Percentiles rank a stretch among this genome's conserved stretches.
Evolutionary conservation across 192 early-diverging fungal genomes (phyloP).

Genomic region (Coemansia interrupta): DNA sequence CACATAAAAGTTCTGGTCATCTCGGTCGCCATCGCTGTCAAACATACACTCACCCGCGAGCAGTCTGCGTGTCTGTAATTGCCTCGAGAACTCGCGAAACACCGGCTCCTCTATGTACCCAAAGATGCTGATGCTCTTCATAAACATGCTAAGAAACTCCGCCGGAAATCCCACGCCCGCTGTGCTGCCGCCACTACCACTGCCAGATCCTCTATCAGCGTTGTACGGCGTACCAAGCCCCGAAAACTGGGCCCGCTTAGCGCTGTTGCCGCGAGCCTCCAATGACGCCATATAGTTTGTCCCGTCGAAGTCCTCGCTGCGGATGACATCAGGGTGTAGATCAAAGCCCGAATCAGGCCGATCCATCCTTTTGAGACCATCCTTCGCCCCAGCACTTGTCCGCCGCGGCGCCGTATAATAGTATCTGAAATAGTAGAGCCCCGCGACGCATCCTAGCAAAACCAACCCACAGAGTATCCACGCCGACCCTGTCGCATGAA

Average conservation of each 20-base stretch:
- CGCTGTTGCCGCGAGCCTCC: conserved; percentile 28
- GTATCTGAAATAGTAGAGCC: conserved; percentile 47
- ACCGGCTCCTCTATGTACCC: conserved; percentile 95
- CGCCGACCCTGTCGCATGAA: conserved; percentile 24
- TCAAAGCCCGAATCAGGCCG: conserved; percentile 30
- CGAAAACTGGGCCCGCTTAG: not conserved
- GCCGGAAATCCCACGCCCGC: conserved; percentile 34
- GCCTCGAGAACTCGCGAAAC: conserved; percentile 90
- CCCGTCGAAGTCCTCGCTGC: conserved; percentile 31
- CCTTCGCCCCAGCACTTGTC: conserved; percentile 3
- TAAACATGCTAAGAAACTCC: conserved; percentile 54
- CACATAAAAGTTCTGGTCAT: conserved; percentile 79
- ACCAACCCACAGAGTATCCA: conserved; percentile 2
- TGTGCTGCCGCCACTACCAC: not conserved
- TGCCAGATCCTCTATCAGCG: not conserved
- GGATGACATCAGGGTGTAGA: conserved; percentile 40
- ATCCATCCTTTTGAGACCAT: conserved; percentile 9
- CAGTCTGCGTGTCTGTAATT: conserved; percentile 74
- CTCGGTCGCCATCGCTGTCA: conserved; percentile 62
- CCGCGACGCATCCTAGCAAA: conserved; percentile 10
- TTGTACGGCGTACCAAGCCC: conserved; percentile 1
- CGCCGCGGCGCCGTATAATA: conserved; percentile 35
- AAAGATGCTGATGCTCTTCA: conserved; percentile 85
- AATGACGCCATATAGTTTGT: conserved; percentile 32
- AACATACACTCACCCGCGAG: conserved; percentile 75